Percentiles rank a stretch among this genome's conserved stretches.
Evolutionary conservation across 2,329 filamentous ascomycete genomes (phyloP).

Genomic region (Sodiomyces alkalinus): DNA sequence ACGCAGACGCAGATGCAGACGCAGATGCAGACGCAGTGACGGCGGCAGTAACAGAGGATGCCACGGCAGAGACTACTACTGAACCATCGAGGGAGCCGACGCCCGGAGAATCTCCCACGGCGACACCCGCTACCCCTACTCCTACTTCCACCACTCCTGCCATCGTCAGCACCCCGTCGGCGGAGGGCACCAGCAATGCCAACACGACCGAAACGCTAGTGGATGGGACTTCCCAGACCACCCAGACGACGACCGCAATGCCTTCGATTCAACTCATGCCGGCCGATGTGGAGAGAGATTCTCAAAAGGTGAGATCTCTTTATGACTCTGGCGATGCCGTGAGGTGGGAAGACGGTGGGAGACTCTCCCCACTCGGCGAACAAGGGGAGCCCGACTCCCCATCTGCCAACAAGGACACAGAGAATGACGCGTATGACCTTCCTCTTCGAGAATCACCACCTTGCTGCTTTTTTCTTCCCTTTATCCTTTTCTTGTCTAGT

Average conservation of each 20-base stretch:
- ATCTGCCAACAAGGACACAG: slow-evolving; percentile 34
- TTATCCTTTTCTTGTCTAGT: slow-evolving; percentile 35
- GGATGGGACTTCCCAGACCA: slow-evolving; percentile 4
- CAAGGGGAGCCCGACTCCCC: slow-evolving; percentile 33
- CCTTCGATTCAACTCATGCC: slow-evolving; percentile 38
- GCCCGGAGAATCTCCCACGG: no score
- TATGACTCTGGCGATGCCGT: slow-evolving; percentile 41
- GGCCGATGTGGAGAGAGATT: slow-evolving; percentile 43
- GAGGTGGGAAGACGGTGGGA: slow-evolving; percentile 35
- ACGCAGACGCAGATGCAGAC: no score
- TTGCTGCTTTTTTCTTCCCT: no score
- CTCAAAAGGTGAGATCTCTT: slow-evolving; percentile 53
- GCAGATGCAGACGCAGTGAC: no score
- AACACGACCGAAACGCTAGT: slow-evolving; percentile 7
- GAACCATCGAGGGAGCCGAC: no score
- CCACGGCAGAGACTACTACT: no score
- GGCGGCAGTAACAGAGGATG: no score
- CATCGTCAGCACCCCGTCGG: neutral
- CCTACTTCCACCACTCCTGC: no score
- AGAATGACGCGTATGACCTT: slow-evolving; percentile 41
- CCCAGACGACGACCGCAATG: slow-evolving; percentile 12
- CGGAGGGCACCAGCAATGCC: slow-evolving; percentile 1
- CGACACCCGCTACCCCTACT: no score
- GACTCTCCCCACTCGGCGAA: slow-evolving; percentile 29
- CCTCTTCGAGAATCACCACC: no score